Conservation (phyloP, 129 eudicot genomes). For the Flaveria ramosissima region DNA sequence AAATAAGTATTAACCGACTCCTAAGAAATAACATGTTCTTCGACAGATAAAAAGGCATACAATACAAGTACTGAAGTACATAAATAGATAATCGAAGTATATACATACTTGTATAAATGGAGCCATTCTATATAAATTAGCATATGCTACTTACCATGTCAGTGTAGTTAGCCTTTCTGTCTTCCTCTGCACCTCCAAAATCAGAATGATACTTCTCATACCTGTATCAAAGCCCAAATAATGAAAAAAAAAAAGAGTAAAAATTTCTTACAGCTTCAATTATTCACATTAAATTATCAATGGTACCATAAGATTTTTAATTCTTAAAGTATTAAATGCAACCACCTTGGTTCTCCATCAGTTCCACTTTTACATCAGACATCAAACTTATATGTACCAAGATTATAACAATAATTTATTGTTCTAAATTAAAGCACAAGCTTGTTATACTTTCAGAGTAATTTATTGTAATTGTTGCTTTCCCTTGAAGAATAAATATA, state of each 20-base stretch:
- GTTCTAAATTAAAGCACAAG: constrained; percentile 8
- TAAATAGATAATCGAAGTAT: background rate
- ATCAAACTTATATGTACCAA: background rate
- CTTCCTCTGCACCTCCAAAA: constrained; percentile 85
- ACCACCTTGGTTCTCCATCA: background rate
- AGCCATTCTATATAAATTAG: background rate
- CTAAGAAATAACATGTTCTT: constrained; percentile 5
- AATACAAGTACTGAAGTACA: background rate
- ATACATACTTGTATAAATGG: background rate
- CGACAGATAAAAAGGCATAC: background rate
- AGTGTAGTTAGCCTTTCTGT: constrained; percentile 85
- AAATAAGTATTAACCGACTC: background rate
- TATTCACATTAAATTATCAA: background rate
- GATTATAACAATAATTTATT: background rate
- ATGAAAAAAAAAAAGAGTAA: background rate
- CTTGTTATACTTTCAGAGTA: background rate
- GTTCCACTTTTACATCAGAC: background rate
- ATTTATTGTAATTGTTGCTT: background rate
- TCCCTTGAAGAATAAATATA: background rate
- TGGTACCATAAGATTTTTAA: background rate
- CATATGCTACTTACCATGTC: constrained; percentile 66
- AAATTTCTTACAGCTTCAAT: background rate
- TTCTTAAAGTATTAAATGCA: background rate
- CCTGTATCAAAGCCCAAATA: constrained; percentile 44
- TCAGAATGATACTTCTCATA: constrained; percentile 90